Conservation (phyloP, 768 basidiomycete species). For the Lactarius hengduanensis region DNA sequence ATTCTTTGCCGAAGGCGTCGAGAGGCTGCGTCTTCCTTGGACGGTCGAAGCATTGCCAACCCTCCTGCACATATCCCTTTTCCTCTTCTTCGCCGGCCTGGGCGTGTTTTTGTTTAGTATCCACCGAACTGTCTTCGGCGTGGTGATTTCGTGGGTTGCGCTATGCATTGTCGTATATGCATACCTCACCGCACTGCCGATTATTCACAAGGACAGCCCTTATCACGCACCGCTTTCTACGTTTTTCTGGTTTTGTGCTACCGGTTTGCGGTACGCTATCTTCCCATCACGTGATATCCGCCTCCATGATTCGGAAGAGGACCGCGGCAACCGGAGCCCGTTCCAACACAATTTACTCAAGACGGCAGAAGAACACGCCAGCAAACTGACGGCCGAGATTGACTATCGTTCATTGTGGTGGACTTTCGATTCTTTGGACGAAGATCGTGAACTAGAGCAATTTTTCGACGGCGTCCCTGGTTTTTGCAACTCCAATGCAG, state of each 20-base stretch:
- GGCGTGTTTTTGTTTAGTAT: conserved; percentile 20
- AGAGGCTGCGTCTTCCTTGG: conserved; percentile 4
- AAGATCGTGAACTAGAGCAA: conserved; percentile 15
- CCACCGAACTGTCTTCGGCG: conserved; percentile 4
- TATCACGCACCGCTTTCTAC: conserved; percentile 15
- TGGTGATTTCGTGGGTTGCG: not conserved
- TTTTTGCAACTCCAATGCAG: not conserved
- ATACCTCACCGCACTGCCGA: conserved; percentile 3
- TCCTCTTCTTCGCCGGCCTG: conserved; percentile 25
- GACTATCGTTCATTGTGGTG: conserved; percentile 9
- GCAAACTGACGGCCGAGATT: not conserved
- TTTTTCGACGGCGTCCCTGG: conserved; percentile 20
- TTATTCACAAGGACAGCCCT: conserved; percentile 7
- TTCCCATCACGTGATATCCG: not conserved
- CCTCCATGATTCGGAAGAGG: no score
- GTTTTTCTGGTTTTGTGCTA: not conserved
- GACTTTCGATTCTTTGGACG: conserved; percentile 11
- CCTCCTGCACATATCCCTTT: conserved; percentile 22
- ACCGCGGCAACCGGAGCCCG: not conserved
- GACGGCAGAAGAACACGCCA: not conserved
- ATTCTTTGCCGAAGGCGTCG: conserved; percentile 13
- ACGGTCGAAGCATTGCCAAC: conserved; percentile 15
- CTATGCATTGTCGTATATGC: not conserved
- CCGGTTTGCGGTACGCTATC: not conserved
- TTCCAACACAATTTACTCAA: conserved; percentile 6